Evolutionary conservation across 176 grass and related monocot genomes (phyloP), one percentile per base, ranked within the genome.

Genomic region (Thalia dealbata): DNA sequence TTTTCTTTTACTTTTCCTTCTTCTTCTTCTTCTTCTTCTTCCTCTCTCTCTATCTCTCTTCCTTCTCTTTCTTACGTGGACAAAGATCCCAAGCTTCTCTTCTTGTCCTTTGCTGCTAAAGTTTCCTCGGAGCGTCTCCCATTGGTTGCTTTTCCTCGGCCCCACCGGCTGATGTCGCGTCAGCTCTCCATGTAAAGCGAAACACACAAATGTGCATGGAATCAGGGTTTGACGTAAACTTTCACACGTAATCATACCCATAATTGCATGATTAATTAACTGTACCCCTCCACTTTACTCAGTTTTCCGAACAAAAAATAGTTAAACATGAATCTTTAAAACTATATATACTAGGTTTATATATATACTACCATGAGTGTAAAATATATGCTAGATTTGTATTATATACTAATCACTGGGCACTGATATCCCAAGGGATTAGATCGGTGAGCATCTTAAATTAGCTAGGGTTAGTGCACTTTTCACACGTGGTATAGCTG

Each of bases 11-110:
- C 18, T 16, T 21, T 11, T 10, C 16, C 22, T 14, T 29, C 11
- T 29, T 63, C 22, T 24, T 63, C 27, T 63, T 63, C 61, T 5
- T 63, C 8, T 28, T 63, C 61, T 14, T 63, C 45, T n/a, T 28
- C 25, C 12, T 10, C 25, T 14, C 60, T 27, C 18, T n/a, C 12
- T 18, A 55, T 14, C 52, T 62, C 14, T 62, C n/a, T n/a, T n/a
- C 21, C 23, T 61, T 61, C 10, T 24, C 4, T 19, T 11, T 85
- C 91, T 91, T 85, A 80, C 75, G 82, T 72, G 60, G 59, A 79
- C 75, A 80, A 84, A 89, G 86, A 87, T 89, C 83, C 81, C 78
- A 79, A 87, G 85, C 89, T 85, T 87, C 84, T 77, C 12, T 78
- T 73, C 82, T 92, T 83, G 92, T 88, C 86, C 86, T 89, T 88